Evolutionary conservation across 2,329 filamentous ascomycete species (phyloP), one percentile per base, ranked within the genome.

Genomic region (Clarireedia paspali): DNA sequence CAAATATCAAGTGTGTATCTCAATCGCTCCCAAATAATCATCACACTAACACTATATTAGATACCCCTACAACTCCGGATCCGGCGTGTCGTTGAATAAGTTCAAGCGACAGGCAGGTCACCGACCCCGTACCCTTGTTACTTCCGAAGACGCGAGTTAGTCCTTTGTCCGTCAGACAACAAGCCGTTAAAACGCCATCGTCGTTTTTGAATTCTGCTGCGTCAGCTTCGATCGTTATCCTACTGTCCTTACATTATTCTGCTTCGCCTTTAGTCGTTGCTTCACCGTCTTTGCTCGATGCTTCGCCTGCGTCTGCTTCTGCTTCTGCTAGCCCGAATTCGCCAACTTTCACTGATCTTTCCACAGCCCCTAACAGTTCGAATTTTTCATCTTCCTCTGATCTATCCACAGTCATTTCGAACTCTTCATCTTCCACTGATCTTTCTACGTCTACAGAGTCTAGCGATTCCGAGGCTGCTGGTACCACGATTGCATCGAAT

Each of bases 31-130:
- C 12, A 5, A 1, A 38, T 2, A 6, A 17, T 5, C 1, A 5
- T 15, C 26, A 36, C 36, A 5, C 38, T 55, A 26, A 55, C 34
- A 7, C 27, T 12, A 27, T 12, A 7, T 7, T 5, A 55, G 53
- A 14, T 55, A 50, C n/a, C 39, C 53, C 36, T 50, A 45, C 47
- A 55, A 54, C 23, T 6, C 47, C 23, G 38, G 46, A 4, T 20
- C 47, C 27, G 47, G 53, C 2, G 6, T 27, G 10, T 34, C 40
- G n/a, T 50, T 50, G 47, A 36, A 47, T 15, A 45, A 50, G 27
- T 50, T n/a, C 4, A 39, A 24, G 40, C 40, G 38, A 55, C 45
- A 46, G 5, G 46, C 50, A 26, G 45, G 47, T 50, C 53, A 47
- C 45, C 53, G 50, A 44, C 24, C 49, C 6, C 26, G 36, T 42